These are phyloP conservation scores for Coemansia sp. DNA, from an alignment of 192 early-diverging fungal species.

Conservation along the genomic window DNA sequence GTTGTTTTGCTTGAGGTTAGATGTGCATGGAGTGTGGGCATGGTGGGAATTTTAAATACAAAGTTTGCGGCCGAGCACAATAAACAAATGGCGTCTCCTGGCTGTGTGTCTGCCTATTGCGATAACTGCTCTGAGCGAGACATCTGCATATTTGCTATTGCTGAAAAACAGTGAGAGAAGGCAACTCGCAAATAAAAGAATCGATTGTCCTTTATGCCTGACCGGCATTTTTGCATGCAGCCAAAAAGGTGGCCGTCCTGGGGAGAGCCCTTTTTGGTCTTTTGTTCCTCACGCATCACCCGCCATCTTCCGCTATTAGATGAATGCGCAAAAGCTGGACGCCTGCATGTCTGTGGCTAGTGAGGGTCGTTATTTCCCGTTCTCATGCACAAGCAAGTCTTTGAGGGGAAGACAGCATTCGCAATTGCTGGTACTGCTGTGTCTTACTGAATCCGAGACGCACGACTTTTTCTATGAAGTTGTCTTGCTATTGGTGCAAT, in stretches of 20 bases:
- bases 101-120: neutral
- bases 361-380: neutral
- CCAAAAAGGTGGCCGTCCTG: constrained; percentile 1
- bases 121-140: neutral
- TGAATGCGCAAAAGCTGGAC: neutral
- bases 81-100: neutral
- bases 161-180: constrained; percentile 1
- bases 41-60: constrained; percentile 9
- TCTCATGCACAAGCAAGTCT: neutral
- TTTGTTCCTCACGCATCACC: constrained; percentile 2
- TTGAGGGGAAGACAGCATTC: constrained; percentile 2
- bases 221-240: constrained; percentile 4
- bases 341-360: neutral
- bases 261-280: neutral
- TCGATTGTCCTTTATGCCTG: constrained; percentile 12
- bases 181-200: constrained; percentile 4
- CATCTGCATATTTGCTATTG: neutral
- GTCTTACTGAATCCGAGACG: neutral
- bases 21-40: neutral
- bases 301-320: constrained; percentile 1
- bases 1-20: neutral
- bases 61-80: neutral
- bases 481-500: neutral
- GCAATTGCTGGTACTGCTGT: neutral
- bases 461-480: neutral